Percentiles rank a stretch among this genome's conserved stretches.
Evolutionary conservation across 768 basidiomycete genomes (phyloP).

Genomic region (Auricularia sp.): DNA sequence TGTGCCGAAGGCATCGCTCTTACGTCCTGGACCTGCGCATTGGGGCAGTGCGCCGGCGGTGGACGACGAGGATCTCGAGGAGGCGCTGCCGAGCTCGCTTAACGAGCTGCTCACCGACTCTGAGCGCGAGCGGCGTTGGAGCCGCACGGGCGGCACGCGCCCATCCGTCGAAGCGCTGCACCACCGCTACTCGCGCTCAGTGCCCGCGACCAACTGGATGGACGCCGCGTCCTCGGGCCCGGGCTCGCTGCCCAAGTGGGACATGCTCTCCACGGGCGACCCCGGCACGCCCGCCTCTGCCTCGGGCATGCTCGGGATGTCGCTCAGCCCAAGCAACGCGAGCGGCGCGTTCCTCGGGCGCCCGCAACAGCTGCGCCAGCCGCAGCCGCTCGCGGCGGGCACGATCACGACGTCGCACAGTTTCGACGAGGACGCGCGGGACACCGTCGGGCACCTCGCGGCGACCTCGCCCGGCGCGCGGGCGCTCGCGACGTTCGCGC

Average conservation of each 20-base stretch:
- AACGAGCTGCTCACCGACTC: slow-evolving; percentile 84
- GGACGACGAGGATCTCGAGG: slow-evolving; percentile 74
- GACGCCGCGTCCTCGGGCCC: slow-evolving; percentile 20
- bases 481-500: slow-evolving; percentile 80
- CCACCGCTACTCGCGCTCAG: slow-evolving; percentile 75
- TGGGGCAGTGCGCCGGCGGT: slow-evolving; percentile 12
- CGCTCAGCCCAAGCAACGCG: slow-evolving; percentile 60
- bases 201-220: slow-evolving; percentile 65
- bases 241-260: not conserved
- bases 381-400: not conserved
- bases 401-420: not conserved
- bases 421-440: not conserved
- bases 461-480: slow-evolving; percentile 46
- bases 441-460: not conserved
- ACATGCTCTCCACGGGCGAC: not conserved
- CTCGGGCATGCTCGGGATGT: slow-evolving; percentile 20
- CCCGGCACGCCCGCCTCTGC: not conserved
- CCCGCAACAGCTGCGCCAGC: slow-evolving; percentile 32
- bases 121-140: slow-evolving; percentile 75
- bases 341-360: slow-evolving; percentile 75
- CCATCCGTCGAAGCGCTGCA: slow-evolving; percentile 23
- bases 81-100: slow-evolving; percentile 80
- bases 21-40: slow-evolving; percentile 2
- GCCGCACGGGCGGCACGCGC: slow-evolving; percentile 39
- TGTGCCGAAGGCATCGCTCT: not conserved